These are phyloP conservation scores for Penicillium robsamsonii DNA, from an alignment of 495 filamentous ascomycete species.

Conservation along the genomic window DNA sequence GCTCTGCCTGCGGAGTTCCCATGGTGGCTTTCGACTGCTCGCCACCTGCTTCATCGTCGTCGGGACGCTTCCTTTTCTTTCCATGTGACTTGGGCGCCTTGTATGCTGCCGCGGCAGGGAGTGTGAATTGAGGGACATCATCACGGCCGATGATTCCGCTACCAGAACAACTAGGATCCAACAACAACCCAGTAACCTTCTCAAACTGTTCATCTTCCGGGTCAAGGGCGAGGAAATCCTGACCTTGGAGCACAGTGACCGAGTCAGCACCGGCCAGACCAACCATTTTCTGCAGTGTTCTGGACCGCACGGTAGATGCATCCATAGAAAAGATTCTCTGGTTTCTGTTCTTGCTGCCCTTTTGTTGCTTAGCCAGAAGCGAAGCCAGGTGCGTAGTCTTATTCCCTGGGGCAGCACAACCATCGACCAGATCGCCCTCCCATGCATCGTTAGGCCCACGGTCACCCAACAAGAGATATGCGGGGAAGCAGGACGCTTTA, in stretches of 20 bases:
- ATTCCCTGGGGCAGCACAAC: constrained; percentile 91
- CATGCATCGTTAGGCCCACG: constrained; percentile 18
- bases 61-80: constrained; percentile 46
- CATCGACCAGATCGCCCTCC: constrained; percentile 77
- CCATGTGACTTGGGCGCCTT: constrained; percentile 27
- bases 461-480: constrained; percentile 67
- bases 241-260: constrained; percentile 63
- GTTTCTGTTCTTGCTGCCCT: constrained; percentile 24
- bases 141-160: constrained; percentile 90
- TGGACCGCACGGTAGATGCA: constrained; percentile 52
- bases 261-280: constrained; percentile 64
- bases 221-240: constrained; percentile 77
- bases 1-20: constrained; percentile 16
- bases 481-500: constrained; percentile 95
- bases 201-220: constrained; percentile 53
- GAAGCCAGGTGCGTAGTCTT: constrained; percentile 94
- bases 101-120: constrained; percentile 33
- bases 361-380: constrained; percentile 49
- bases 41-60: constrained; percentile 21
- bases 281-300: constrained; percentile 80
- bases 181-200: constrained; percentile 68
- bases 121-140: constrained; percentile 59
- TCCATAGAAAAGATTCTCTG: constrained; percentile 43
- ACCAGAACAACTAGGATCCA: constrained; percentile 93
- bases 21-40: constrained; percentile 16